Evolutionary conservation across 176 grass and related monocot genomes (phyloP), one percentile per base, ranked within the genome.

Genomic region (Tuctoria greenei): DNA sequence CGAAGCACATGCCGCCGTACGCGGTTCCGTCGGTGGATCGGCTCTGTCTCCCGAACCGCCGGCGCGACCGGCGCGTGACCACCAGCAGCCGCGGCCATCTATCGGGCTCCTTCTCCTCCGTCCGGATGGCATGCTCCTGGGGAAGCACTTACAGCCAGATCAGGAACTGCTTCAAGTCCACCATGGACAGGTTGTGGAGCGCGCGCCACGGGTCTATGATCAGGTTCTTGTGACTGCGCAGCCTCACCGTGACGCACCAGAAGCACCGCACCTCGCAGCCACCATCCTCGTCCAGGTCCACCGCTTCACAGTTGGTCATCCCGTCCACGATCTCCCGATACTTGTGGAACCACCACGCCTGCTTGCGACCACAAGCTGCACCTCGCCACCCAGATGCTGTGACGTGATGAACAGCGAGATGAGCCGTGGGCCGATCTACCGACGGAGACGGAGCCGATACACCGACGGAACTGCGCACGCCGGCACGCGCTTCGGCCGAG

Each of bases 371-470:
- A 93, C 62, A 61, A 93, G 81, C 77, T 90, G 90, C 35, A 90
- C 90, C 61, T 93, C 83, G 28, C 90, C 80, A 14, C 61, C 75
- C 4, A 87, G 75, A 60, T 87, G 87, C 3, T 85, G 79, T 44
- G 87, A 38, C 23, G 90, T 93, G 31, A 93, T 54, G 90, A 93
- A 90, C 62, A 93, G 72, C 31, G 90, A 87, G 42, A 93, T 76
- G 81, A 93, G n/a, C n/a, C n/a, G n/a, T n/a, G n/a, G n/a, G n/a
- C n/a, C n/a, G n/a, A n/a, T n/a, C n/a, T n/a, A n/a, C n/a, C n/a
- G n/a, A n/a, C n/a, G n/a, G n/a, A n/a, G n/a, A n/a, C n/a, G n/a
- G n/a, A n/a, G n/a, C n/a, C n/a, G n/a, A n/a, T n/a, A n/a, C n/a
- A n/a, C n/a, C n/a, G n/a, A n/a, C n/a, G n/a, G n/a, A n/a, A n/a